Conservation (phyloP, 768 basidiomycete genomes). For the Suillus ampliporus region DNA sequence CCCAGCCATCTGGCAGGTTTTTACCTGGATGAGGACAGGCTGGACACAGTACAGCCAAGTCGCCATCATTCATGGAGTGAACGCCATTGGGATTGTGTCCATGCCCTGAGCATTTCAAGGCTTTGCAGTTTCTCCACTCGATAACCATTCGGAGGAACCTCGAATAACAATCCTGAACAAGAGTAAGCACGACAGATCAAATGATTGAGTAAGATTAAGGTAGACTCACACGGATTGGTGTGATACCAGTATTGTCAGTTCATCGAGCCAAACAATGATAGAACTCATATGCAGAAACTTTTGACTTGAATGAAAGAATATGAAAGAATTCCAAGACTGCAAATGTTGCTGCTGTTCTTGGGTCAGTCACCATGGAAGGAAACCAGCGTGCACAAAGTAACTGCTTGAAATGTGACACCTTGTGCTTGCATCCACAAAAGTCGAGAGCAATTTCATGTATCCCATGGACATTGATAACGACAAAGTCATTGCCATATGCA, state of each 20-base stretch:
- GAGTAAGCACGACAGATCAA: background rate
- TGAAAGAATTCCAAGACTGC: constrained; percentile 18
- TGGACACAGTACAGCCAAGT: constrained; percentile 23
- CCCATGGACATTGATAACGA: constrained; percentile 17
- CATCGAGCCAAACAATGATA: constrained; percentile 21
- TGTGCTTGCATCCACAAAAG: constrained; percentile 10
- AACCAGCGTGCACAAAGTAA: constrained; percentile 14
- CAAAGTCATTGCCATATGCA: constrained; percentile 9
- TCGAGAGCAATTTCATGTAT: constrained; percentile 17
- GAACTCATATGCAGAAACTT: constrained; percentile 27
- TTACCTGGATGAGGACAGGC: constrained; percentile 17
- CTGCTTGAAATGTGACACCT: constrained; percentile 13
- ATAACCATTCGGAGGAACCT: constrained; percentile 18
- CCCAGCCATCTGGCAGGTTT: constrained; percentile 18
- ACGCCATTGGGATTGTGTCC: constrained; percentile 24
- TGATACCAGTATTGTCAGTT: constrained; percentile 21
- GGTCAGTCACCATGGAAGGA: constrained; percentile 18
- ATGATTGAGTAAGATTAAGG: too few species aligned
- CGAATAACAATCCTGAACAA: constrained; percentile 16
- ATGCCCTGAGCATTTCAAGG: constrained; percentile 14
- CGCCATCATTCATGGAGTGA: constrained; percentile 11
- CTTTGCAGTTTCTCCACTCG: constrained; percentile 14
- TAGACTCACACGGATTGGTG: background rate
- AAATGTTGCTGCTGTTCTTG: constrained; percentile 36
- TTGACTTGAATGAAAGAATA: constrained; percentile 29